Evolutionary conservation across 2,329 filamentous ascomycete species (phyloP), one percentile per base, ranked within the genome.

Genomic region (Hyphodiscus sp.): DNA sequence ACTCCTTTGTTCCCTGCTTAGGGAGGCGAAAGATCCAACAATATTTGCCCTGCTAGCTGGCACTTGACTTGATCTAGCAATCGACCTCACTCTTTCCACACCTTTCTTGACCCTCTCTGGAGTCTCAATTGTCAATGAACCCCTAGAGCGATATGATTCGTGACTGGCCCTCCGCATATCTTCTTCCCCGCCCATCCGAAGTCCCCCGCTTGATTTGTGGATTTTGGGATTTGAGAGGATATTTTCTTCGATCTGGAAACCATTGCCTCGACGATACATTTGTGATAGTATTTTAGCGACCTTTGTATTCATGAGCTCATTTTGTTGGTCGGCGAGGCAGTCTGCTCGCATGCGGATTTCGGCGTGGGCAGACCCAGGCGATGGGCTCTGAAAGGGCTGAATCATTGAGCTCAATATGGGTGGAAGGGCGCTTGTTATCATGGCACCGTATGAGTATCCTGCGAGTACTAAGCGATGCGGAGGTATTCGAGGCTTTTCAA

Each of bases 391-490:
- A 26, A 95, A 80, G 0, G 75, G 69, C 11, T 74, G 68, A 38
- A 85, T 53, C 9, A 68, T 58, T 52, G 61, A 55, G 7, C 63
- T 64, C 0, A 68, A 54, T 0, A 75, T 70, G 0, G 82, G 75
- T 0, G 90, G 89, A 0, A 95, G 77, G 53, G 86, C 82, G 0
- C 80, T 83, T 1, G 89, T 83, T 41, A 97, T 81, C 65, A 96
- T 79, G 4, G 90, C 89, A 44, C 94, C 94, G 68, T 96, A 96
- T 0, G 91, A 96, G 68, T 96, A 96, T 13, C 91, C 91, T 1
- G 80, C 86, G 7, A 94, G 74, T 5, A 96, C 63, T 2, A 84
- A 65, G 47, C 75, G 2, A 69, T 62, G 53, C 20, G 48, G 49
- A 44, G 6, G 20, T 11, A 33, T 45, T 3, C 15, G 6, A 20